These are phyloP conservation scores for Phaseolus coccineus DNA, from an alignment of 331 rosid genomes.

Conservation along the genomic window DNA sequence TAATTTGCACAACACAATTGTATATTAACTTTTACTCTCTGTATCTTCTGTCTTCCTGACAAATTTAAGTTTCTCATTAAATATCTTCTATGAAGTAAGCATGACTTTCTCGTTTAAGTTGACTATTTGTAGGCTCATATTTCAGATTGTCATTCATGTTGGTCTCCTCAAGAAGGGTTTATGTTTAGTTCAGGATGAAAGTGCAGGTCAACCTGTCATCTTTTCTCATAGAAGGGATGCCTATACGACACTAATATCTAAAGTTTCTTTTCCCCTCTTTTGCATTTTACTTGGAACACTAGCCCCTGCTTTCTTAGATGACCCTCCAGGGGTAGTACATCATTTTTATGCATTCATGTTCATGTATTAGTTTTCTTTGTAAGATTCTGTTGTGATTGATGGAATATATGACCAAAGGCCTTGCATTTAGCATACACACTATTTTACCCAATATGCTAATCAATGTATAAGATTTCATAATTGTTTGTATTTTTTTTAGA, in stretches of 20 bases:
- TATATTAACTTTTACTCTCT: conserved; percentile 33
- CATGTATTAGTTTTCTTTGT: conserved; percentile 26
- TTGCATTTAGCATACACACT: not conserved
- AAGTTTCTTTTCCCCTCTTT: conserved; percentile 15
- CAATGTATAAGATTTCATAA: conserved; percentile 27
- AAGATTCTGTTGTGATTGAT: conserved; percentile 30
- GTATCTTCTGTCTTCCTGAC: conserved; percentile 18
- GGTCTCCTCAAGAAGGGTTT: conserved; percentile 79
- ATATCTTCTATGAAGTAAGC: conserved; percentile 9
- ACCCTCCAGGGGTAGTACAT: conserved; percentile 25
- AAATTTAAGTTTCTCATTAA: conserved; percentile 26
- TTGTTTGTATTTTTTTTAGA: too few species aligned
- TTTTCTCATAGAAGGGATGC: conserved; percentile 35
- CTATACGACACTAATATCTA: conserved; percentile 19
- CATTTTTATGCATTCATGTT: conserved; percentile 15
- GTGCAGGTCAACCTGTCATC: conserved; percentile 69
- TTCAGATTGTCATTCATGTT: conserved; percentile 74
- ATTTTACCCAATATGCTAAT: conserved; percentile 16
- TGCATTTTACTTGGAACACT: conserved; percentile 4
- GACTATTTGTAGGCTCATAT: conserved; percentile 43
- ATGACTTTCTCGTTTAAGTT: conserved; percentile 24
- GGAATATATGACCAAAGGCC: conserved; percentile 3
- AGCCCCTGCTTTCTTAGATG: conserved; percentile 31
- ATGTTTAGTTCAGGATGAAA: conserved; percentile 92
- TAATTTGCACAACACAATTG: not conserved